Conservation (phyloP, 2,329 filamentous ascomycete species). For the Claviceps digitariae region DNA sequence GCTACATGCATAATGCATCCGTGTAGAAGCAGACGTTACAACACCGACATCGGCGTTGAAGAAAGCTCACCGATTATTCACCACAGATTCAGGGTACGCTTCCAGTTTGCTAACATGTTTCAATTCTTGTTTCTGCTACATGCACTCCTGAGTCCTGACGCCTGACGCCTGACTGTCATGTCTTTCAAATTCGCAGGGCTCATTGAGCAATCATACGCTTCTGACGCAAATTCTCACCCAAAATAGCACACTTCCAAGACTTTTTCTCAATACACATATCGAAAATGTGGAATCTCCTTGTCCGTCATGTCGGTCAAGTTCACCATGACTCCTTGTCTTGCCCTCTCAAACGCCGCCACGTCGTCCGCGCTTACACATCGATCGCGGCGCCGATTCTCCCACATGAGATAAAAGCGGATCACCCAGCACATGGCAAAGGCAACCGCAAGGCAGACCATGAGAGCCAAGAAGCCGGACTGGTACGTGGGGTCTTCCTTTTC, state of each 20-base stretch:
- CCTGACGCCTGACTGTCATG: background rate
- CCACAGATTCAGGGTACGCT: background rate
- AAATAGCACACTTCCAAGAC: background rate
- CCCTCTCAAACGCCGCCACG: constrained; percentile 3
- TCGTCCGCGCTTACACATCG: background rate
- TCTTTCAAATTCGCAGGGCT: background rate
- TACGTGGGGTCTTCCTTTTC: constrained; percentile 45
- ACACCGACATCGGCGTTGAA: background rate
- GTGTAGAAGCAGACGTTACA: background rate
- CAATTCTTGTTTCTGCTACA: background rate
- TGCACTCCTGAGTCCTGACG: background rate
- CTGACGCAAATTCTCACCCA: background rate
- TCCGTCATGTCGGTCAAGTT: constrained; percentile 36
- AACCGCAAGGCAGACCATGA: constrained; percentile 42
- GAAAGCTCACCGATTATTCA: background rate
- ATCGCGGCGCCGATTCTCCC: constrained; percentile 41
- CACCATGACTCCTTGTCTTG: constrained; percentile 4
- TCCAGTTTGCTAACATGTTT: background rate
- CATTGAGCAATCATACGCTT: background rate
- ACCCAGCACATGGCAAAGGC: constrained; percentile 28
- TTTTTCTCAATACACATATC: constrained; percentile 29
- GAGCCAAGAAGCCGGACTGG: constrained; percentile 45
- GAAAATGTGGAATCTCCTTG: constrained; percentile 38
- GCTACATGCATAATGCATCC: too few species aligned
- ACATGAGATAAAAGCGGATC: constrained; percentile 34